These are phyloP conservation scores for Pseudogymnoascus sp. DNA, from an alignment of 2,329 filamentous ascomycete species.

Conservation along the genomic window DNA sequence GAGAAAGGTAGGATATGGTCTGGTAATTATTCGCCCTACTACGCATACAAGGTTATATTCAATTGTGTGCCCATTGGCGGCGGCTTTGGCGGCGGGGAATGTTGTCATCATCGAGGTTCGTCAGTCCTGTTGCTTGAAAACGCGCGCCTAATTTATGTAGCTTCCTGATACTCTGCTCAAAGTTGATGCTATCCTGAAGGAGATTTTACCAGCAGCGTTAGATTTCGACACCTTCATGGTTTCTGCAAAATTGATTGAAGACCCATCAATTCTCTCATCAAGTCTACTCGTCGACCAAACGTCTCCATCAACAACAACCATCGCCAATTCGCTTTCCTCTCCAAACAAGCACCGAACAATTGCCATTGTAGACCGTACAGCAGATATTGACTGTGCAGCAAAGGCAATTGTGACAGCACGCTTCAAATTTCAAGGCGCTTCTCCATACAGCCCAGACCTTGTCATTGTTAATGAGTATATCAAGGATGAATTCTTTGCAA, in stretches of 20 bases:
- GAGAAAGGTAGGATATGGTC: constrained; percentile 30
- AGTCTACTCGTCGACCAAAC: constrained; percentile 14
- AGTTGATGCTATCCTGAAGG: constrained; percentile 31
- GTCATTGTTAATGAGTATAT: constrained; percentile 56
- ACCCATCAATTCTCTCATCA: constrained; percentile 16
- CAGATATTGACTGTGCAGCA: constrained; percentile 44
- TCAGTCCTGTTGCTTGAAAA: not conserved
- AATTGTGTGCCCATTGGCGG: constrained; percentile 33
- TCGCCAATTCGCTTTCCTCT: constrained; percentile 27
- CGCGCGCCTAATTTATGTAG: constrained; percentile 10
- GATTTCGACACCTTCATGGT: constrained; percentile 41
- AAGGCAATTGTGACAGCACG: constrained; percentile 43
- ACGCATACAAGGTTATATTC: constrained; percentile 41
- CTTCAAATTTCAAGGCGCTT: constrained; percentile 45
- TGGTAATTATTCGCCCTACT: constrained; percentile 40
- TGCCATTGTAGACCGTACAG: constrained; percentile 52
- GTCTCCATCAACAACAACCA: not conserved
- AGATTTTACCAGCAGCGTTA: constrained; percentile 33
- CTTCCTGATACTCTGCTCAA: constrained; percentile 23
- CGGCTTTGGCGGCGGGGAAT: constrained; percentile 42
- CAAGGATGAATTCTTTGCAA: constrained; percentile 44
- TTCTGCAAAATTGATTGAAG: constrained; percentile 24
- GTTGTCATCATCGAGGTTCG: constrained; percentile 41
- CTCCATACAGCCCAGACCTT: constrained; percentile 52
- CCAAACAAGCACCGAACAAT: constrained; percentile 34